Evolutionary conservation across 83 land plant species (phyloP), one percentile per base, ranked within the genome.

Genomic region (Larix sibirica): DNA sequence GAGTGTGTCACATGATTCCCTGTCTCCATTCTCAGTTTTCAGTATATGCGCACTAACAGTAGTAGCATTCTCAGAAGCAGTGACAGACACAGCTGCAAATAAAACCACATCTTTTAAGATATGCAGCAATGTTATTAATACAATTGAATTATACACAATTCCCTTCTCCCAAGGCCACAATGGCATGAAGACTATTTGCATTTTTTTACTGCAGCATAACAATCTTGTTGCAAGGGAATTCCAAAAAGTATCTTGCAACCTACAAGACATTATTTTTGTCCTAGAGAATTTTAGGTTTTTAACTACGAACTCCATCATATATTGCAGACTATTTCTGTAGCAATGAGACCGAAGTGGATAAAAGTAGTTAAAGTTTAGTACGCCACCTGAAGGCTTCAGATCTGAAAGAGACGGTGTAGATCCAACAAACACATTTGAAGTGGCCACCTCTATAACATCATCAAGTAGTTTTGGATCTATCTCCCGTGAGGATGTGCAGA

Each of bases 301-400:
- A 26, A 50, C 56, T 24, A 5, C 20, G 24, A 12, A 6, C 36
- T 4, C 14, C 47, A 36, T 17, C 6, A 31, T 28, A 67, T 47
- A 13, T 47, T 74, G 47, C 44, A 73, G 56, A 73, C 24, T 24
- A 50, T 4, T 24, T 24, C 79, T 59, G 4, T 1, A 23, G 4
- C 50, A 14, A 28, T 6, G 6, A 74, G 56, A 50, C 24, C 23
- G 21, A 23, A 75, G 21, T 24, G 26, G 78, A 4, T 54, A 50
- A 76, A 54, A 1, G 13, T 4, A 23, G 61, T 18, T 24, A 0
- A 75, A 31, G 12, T n/a, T n/a, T 40, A 38, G 36, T 62, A 33
- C 47, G 16, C 77, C 69, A 87, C 91, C 91, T 70, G 89, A 69
- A 78, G 78, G 74, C 66, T 81, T 84, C 44, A 63, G 36, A 20